Conservation (phyloP, 169 alveolate species). For the Plasmodium adleri region DNA sequence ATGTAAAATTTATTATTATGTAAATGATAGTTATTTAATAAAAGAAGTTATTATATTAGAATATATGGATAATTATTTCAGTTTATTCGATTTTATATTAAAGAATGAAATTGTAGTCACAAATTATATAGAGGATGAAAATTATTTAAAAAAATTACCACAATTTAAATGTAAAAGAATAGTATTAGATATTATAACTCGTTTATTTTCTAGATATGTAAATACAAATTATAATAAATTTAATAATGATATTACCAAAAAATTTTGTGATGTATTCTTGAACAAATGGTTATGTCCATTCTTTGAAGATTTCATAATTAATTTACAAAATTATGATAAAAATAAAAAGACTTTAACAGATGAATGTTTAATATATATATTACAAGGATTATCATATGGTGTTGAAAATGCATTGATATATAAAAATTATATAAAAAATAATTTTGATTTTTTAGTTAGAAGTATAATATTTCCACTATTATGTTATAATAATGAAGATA, state of each 20-base stretch:
- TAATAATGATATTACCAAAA: conserved; percentile 47
- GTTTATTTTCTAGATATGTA: conserved; percentile 49
- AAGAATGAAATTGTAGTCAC: conserved; percentile 53
- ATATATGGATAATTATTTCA: conserved; percentile 65
- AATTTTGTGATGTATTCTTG: conserved; percentile 39
- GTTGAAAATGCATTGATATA: conserved; percentile 69
- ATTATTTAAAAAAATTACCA: conserved; percentile 56
- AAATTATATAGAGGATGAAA: conserved; percentile 49
- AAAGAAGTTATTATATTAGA: conserved; percentile 57
- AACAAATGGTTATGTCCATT: conserved; percentile 74
- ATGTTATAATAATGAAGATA: conserved; percentile 61
- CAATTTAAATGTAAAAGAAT: conserved; percentile 62
- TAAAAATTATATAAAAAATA: conserved; percentile 64
- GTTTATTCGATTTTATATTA: conserved; percentile 55
- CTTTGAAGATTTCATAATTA: conserved; percentile 63
- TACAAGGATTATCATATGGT: conserved; percentile 68
- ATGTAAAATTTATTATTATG: conserved; percentile 61
- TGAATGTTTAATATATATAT: conserved; percentile 44
- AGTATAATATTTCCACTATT: conserved; percentile 54
- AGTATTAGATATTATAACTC: conserved; percentile 41
- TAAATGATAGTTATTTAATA: conserved; percentile 50
- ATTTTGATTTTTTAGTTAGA: conserved; percentile 35
- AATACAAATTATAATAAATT: conserved; percentile 60
- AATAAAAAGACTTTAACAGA: conserved; percentile 64
- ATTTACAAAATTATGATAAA: conserved; percentile 40